Conservation (phyloP, 2,329 filamentous ascomycete genomes). For the Hansfordia pulvinata region DNA sequence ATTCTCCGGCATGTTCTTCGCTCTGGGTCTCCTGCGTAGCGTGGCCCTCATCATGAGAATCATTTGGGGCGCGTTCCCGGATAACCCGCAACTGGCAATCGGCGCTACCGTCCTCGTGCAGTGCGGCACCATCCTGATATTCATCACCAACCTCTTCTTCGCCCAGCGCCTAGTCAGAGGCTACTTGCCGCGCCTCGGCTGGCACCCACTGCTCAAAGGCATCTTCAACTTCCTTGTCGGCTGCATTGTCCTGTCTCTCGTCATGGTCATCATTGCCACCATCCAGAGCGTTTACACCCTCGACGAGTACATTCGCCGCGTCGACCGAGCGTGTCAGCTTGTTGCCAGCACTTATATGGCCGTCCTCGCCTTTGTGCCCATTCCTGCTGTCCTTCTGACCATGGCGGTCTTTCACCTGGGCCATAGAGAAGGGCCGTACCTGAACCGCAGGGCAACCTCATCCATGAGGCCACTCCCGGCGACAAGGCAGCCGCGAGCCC, state of each 20-base stretch:
- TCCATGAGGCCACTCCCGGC: no score
- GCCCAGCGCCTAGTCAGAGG: conserved; percentile 23
- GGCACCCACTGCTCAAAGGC: conserved; percentile 14
- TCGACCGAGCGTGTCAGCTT: conserved; percentile 14
- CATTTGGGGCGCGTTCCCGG: conserved; percentile 15
- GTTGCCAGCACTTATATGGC: conserved; percentile 14
- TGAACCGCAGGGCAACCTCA: no score
- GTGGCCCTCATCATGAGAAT: conserved; percentile 22
- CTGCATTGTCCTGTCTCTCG: conserved; percentile 12
- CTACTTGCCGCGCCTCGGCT: conserved; percentile 20
- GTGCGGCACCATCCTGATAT: conserved; percentile 21
- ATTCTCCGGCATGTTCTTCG: conserved; percentile 20
- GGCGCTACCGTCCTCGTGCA: conserved; percentile 21
- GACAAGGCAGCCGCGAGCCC: no score
- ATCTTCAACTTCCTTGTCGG: conserved; percentile 13
- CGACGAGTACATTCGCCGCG: conserved; percentile 6
- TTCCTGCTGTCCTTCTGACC: neutral
- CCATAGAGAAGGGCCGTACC: no score
- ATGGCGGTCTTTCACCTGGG: no score
- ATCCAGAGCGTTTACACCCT: conserved; percentile 16
- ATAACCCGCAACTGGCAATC: conserved; percentile 17
- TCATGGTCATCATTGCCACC: conserved; percentile 17
- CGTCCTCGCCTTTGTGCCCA: conserved; percentile 14
- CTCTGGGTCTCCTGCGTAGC: conserved; percentile 21
- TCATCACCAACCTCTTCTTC: conserved; percentile 23